Evolutionary conservation across 768 basidiomycete genomes (phyloP), one percentile per base, ranked within the genome.

Genomic region (Phylloporus sp.): DNA sequence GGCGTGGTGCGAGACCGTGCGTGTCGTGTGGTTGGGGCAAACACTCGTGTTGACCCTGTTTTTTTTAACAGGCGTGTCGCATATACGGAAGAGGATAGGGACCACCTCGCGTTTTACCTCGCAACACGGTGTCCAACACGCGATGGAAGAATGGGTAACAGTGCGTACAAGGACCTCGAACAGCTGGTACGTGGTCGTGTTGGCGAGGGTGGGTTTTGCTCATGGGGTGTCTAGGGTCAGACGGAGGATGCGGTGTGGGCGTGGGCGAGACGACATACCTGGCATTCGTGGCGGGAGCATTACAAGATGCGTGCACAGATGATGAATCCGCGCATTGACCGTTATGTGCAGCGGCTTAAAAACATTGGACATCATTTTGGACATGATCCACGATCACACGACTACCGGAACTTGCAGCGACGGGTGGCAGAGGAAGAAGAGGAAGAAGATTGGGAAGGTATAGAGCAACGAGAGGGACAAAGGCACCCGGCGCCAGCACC

Each of bases 201-300:
- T 23, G 11, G n/a, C n/a, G n/a, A n/a, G n/a, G 2, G 18, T 8
- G n/a, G 7, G 10, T 31, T 28, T 8, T 10, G 12, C 38, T 44
- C 51, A 49, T 12, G n/a, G 31, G 48, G 39, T 29, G 28, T 7
- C 46, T n/a, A 62, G 59, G 50, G 67, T 66, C 5, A 58, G 59
- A 22, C 49, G 1, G 44, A 15, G 65, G 72, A 68, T 74, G 76
- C 70, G 52, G 75, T 76, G 57, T 72, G 59, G 58, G 52, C 16
- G 1, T 72, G 71, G 71, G 70, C 74, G 16, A 56, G 50, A 18
- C 68, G 66, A 4, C 85, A 85, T 59, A 45, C 82, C 12, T 79
- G 75, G 78, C 73, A 74, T 29, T 82, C 82, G 15, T 86, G 85
- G 85, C 76, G 83, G 13, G 77, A 84, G 36, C 74, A 77, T 23